phyloP scores from a whole-genome alignment of 2,329 filamentous ascomycete species.

The Aureobasidium melanogenum region DNA sequence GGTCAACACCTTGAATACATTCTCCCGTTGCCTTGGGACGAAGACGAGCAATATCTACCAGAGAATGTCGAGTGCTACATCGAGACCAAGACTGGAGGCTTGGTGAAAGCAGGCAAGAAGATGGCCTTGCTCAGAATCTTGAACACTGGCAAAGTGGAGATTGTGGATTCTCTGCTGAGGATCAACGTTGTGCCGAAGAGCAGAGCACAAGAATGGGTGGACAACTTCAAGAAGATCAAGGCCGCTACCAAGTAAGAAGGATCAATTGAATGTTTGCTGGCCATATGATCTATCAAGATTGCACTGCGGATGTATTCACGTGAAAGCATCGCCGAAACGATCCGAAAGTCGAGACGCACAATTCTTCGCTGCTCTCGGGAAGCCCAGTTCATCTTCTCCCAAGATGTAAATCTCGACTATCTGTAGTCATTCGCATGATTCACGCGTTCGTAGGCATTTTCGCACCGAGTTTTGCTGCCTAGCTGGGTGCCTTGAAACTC shows the following conservation, averaged over 20 bases:
- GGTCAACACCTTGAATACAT: conserved; percentile 76
- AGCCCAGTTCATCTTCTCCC: too few species aligned
- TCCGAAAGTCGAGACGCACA: too few species aligned
- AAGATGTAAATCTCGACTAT: too few species aligned
- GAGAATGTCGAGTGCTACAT: conserved; percentile 75
- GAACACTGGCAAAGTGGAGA: conserved; percentile 66
- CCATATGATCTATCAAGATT: too few species aligned
- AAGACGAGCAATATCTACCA: conserved; percentile 53
- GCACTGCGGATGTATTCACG: too few species aligned
- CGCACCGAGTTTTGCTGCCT: too few species aligned
- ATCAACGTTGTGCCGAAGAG: conserved; percentile 72
- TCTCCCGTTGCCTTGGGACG: conserved; percentile 83
- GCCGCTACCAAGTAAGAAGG: not conserved
- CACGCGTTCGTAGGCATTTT: too few species aligned
- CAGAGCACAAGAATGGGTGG: conserved; percentile 66
- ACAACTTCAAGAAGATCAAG: conserved; percentile 61
- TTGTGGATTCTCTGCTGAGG: conserved; percentile 76
- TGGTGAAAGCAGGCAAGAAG: conserved; percentile 87
- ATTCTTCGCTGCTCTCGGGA: too few species aligned
- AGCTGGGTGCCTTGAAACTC: too few species aligned
- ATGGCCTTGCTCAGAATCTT: conserved; percentile 67
- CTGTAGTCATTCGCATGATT: too few species aligned
- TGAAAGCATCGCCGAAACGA: too few species aligned
- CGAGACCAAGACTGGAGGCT: conserved; percentile 68
- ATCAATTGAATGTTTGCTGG: too few species aligned